phyloP scores from a whole-genome alignment of 495 filamentous ascomycete species.

The Lindgomyces ingoldianus region DNA sequence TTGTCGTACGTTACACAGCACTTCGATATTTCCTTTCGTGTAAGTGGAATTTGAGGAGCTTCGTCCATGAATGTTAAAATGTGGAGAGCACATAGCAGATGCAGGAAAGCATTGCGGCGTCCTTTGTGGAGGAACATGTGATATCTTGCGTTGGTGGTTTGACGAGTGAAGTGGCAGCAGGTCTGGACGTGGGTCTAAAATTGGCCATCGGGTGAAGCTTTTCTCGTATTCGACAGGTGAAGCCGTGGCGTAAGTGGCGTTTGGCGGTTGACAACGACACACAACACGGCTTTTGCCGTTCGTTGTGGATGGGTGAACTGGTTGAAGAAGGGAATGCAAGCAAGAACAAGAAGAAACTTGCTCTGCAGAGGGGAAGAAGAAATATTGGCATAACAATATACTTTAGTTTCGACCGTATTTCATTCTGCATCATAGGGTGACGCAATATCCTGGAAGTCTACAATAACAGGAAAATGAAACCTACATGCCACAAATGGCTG shows the following conservation, averaged over 20 bases:
- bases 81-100: not conserved
- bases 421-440: not conserved
- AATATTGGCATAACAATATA: not conserved
- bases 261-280: not conserved
- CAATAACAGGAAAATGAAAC: not conserved
- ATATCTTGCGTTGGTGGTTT: not conserved
- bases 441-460: not conserved
- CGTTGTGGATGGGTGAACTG: too few species aligned
- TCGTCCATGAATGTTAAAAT: not conserved
- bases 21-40: not conserved
- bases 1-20: not conserved
- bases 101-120: not conserved
- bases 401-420: not conserved
- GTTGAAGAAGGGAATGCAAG: not conserved
- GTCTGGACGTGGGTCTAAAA: not conserved
- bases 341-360: too few species aligned
- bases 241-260: not conserved
- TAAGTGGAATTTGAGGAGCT: not conserved
- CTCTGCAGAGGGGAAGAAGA: not conserved
- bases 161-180: not conserved
- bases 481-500: not conserved
- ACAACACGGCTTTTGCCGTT: not conserved
- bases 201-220: not conserved
- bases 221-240: not conserved
- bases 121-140: not conserved